These are phyloP conservation scores for Jatropha multifida DNA, from an alignment of 441 rosid genomes.

Conservation along the genomic window DNA sequence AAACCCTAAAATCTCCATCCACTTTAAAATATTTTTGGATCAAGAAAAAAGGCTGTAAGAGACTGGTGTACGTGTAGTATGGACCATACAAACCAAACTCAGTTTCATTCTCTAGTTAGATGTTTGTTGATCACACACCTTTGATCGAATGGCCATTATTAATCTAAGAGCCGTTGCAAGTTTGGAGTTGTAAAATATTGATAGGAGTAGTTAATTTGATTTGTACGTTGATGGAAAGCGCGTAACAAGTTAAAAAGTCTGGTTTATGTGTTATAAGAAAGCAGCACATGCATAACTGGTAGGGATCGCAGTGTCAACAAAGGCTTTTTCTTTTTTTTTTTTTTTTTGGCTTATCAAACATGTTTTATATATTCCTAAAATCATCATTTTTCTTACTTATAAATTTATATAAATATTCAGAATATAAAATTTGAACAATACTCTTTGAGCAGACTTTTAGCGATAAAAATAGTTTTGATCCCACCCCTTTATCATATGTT, in stretches of 20 bases:
- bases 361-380: neutral
- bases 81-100: neutral
- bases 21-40: too few species aligned
- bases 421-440: too few species aligned
- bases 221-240: neutral
- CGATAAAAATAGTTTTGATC: too few species aligned
- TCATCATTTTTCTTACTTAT: too few species aligned
- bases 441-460: too few species aligned
- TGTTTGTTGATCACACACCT: neutral
- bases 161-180: neutral
- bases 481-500: too few species aligned
- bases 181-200: too few species aligned
- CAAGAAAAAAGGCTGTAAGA: neutral
- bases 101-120: neutral
- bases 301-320: neutral
- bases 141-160: neutral
- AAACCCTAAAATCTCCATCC: neutral
- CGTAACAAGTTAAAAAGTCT: slow-evolving; percentile 2
- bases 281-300: slow-evolving; percentile 35
- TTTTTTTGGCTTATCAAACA: neutral
- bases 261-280: slow-evolving; percentile 27
- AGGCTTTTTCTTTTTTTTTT: slow-evolving; percentile 8
- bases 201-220: neutral
- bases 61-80: neutral
- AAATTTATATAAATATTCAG: too few species aligned